Evolutionary conservation across 768 basidiomycete genomes (phyloP).

Genomic region (Auricularia heimuer): DNA sequence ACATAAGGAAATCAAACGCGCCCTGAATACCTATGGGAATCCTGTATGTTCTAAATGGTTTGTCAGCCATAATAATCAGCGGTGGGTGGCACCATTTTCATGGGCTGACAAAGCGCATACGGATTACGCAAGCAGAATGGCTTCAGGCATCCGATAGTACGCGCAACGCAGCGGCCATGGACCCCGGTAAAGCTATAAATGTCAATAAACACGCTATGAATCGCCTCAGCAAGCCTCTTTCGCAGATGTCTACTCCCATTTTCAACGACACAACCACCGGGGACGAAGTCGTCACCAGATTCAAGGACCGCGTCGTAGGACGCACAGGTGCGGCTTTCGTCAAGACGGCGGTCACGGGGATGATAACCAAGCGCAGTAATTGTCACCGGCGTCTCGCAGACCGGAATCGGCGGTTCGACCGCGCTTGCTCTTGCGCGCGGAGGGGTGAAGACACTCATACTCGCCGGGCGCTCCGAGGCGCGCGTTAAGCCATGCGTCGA

Average conservation of each 20-base stretch:
- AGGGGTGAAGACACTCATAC: not conserved
- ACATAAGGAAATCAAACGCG: no score
- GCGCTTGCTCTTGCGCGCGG: not conserved
- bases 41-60: no score
- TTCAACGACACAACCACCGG: not conserved
- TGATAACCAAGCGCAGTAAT: not conserved
- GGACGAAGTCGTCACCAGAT: not conserved
- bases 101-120: no score
- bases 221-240: no score
- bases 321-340: not conserved
- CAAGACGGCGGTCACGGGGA: not conserved
- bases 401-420: not conserved
- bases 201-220: no score
- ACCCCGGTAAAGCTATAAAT: no score
- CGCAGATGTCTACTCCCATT: not conserved
- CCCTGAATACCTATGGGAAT: no score
- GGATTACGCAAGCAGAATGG: no score
- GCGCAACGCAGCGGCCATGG: no score
- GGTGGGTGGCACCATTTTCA: no score
- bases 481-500: not conserved
- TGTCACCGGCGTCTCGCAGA: not conserved
- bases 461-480: not conserved
- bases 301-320: not conserved
- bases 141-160: no score
- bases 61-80: no score